Evolutionary conservation across 495 filamentous ascomycete genomes (phyloP), one percentile per base, ranked within the genome.

Genomic region (Pyrenula aspistea): DNA sequence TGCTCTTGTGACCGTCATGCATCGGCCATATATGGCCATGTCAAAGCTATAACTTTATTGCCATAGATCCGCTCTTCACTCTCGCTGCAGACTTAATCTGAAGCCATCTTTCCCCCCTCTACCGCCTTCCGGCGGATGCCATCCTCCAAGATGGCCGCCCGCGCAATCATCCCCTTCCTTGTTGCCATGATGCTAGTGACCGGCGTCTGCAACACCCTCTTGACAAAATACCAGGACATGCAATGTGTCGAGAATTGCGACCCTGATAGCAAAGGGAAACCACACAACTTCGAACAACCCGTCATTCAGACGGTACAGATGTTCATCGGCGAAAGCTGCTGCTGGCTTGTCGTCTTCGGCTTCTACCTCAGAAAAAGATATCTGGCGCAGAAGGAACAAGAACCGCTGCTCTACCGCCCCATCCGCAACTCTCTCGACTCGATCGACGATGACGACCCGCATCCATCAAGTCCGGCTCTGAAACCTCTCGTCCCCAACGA

Each of bases 191-290:
- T 96, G 91, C 77, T 96, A 64, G 64, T 84, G 64, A 88, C 86
- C 24, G 93, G 93, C 48, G 91, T 96, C 53, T 95, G 90, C 77
- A 98, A 98, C 65, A 98, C 93, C 1, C 83, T 98, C 56, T 76
- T 98, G 63, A 95, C 93, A 61, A 98, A 98, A 62, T 96, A 91
- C 62, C 93, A 94, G 89, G 93, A 98, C 70, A 91, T 94, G 78
- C 87, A 94, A 84, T 98, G 93, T 73, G 86, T 98, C 19, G 79
- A 85, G 53, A 80, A 97, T 73, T 98, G 93, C 72, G 83, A 90
- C 58, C 74, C 80, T 4, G 72, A 95, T 67, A 83, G 83, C n/a
- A 78, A 73, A 25, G 61, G 72, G 12, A 65, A 66, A 21, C n/a
- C n/a, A 8, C 80, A 84, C 54, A 80, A 82, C 22, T 97, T 98